These are phyloP conservation scores for Plasmodium berghei DNA, from an alignment of 169 alveolate genomes.

Conservation along the genomic window DNA sequence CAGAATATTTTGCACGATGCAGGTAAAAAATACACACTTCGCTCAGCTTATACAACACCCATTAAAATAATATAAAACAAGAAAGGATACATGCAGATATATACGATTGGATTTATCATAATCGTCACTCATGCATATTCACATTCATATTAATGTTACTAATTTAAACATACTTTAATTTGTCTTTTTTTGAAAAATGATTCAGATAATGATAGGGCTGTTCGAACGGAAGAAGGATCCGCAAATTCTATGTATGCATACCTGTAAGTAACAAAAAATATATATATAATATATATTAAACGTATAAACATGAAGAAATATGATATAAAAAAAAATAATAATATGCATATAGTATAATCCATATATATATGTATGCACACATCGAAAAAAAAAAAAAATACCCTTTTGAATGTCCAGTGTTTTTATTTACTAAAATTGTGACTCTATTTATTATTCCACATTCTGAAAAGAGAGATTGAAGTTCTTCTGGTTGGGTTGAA, in stretches of 20 bases:
- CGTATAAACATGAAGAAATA: neutral
- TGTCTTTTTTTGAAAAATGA: slow-evolving; percentile 92
- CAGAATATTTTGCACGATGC: neutral
- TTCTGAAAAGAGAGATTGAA: slow-evolving; percentile 92
- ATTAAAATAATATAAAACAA: too few relatives aligned
- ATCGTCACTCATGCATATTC: neutral
- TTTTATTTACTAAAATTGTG: slow-evolving; percentile 93
- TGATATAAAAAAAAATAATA: neutral
- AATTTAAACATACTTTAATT: slow-evolving; percentile 85
- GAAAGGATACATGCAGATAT: too few relatives aligned
- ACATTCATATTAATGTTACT: neutral
- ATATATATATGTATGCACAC: slow-evolving; percentile 87
- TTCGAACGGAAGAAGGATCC: slow-evolving; percentile 87
- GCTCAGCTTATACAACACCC: neutral
- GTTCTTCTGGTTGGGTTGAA: slow-evolving; percentile 92
- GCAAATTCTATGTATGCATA: slow-evolving; percentile 94
- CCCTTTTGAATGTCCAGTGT: slow-evolving; percentile 95
- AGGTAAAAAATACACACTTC: slow-evolving; percentile 1
- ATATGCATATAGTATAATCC: neutral
- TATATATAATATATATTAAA: neutral
- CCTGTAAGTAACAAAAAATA: slow-evolving; percentile 50
- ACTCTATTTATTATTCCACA: slow-evolving; percentile 93
- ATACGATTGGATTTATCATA: too few relatives aligned
- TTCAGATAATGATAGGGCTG: slow-evolving; percentile 91
- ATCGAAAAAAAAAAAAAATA: slow-evolving; percentile 49